A percentile compares a stretch with the other conserved stretches of the same genome.
Conservation (phyloP, 2,329 filamentous ascomycete genomes). For the Neofusicoccum kwambonambiense region DNA sequence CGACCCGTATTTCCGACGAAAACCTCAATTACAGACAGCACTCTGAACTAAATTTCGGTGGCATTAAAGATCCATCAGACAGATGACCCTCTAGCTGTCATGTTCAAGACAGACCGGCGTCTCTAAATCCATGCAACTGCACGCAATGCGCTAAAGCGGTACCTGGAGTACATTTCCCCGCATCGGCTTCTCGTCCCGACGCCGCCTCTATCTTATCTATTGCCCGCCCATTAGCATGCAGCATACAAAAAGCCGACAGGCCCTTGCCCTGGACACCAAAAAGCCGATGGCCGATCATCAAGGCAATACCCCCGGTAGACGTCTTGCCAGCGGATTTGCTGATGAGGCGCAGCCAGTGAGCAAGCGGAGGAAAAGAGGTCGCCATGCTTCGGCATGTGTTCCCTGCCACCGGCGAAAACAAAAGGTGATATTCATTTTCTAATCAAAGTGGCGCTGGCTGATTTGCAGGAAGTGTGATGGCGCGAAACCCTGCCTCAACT, state of each 20-base stretch:
- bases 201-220: neutral
- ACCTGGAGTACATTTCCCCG: neutral
- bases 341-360: neutral
- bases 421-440: constrained; percentile 18
- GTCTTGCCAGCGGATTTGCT: neutral
- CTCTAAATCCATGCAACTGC: neutral
- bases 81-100: too few relatives aligned
- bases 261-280: neutral
- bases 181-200: neutral
- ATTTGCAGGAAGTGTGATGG: constrained; percentile 22
- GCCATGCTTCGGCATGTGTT: constrained; percentile 22
- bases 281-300: neutral
- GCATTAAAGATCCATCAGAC: too few relatives aligned
- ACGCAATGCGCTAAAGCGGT: neutral
- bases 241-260: neutral
- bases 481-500: constrained; percentile 24
- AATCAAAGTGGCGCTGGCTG: neutral
- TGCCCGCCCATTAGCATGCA: neutral
- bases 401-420: constrained; percentile 24
- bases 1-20: too few relatives aligned
- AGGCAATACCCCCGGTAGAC: neutral
- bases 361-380: constrained; percentile 23
- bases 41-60: too few relatives aligned
- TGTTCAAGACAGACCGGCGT: neutral
- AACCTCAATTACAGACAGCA: too few relatives aligned